phyloP scores from a whole-genome alignment of 768 basidiomycete species.

The Kwoniella mangroviensis region DNA sequence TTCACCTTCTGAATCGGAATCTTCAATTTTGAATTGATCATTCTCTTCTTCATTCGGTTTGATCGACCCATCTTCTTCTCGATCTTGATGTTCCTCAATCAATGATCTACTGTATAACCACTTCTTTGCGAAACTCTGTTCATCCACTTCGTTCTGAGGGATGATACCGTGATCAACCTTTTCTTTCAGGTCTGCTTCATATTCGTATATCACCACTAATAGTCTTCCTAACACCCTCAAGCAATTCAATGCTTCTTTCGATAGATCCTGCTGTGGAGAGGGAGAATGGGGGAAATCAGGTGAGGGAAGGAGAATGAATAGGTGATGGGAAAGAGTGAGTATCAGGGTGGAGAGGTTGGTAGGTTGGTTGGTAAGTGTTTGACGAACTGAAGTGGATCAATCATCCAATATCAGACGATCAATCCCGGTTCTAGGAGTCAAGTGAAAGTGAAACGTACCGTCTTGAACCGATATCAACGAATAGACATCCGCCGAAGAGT shows the following conservation, averaged over 20 bases:
- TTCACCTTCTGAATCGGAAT: slow-evolving; percentile 43
- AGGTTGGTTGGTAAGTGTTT: slow-evolving; percentile 78
- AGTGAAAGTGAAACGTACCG: slow-evolving; percentile 63
- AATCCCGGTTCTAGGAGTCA: too few relatives aligned
- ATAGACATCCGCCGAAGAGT: slow-evolving; percentile 87
- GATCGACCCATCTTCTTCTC: slow-evolving; percentile 7
- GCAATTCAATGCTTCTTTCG: slow-evolving; percentile 82
- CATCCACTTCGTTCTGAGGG: slow-evolving; percentile 9
- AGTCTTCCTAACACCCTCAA: slow-evolving; percentile 86
- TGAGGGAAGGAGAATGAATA: slow-evolving; percentile 53
- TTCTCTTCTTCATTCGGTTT: slow-evolving; percentile 22
- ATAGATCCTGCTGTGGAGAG: slow-evolving; percentile 78
- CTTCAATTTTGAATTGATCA: slow-evolving; percentile 52
- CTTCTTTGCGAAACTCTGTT: slow-evolving; percentile 69
- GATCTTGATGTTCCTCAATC: slow-evolving; percentile 26
- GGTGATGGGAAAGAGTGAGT: slow-evolving; percentile 64
- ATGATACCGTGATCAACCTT: slow-evolving; percentile 9
- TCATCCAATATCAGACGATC: too few relatives aligned
- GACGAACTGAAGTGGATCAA: too few relatives aligned
- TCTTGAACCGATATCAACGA: slow-evolving; percentile 85
- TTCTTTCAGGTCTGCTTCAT: slow-evolving; percentile 55
- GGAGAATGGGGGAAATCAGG: slow-evolving; percentile 58
- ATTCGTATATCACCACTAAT: slow-evolving; percentile 78
- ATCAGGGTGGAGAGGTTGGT: slow-evolving; percentile 85
- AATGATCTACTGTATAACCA: slow-evolving; percentile 63